phyloP scores from a whole-genome alignment of 148 eudicot species.

The Spergularia bocconei region DNA sequence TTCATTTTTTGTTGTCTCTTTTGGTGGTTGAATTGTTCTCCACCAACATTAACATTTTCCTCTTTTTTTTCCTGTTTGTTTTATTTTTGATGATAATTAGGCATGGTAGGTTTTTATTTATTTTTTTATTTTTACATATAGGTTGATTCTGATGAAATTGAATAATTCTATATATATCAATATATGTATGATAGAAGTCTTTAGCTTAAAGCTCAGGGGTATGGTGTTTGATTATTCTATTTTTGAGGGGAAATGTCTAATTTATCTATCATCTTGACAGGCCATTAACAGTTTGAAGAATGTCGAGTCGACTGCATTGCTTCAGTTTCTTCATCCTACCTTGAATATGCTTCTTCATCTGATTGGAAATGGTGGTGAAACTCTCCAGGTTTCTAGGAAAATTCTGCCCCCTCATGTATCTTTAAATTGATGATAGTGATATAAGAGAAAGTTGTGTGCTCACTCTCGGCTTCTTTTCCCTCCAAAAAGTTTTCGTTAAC shows the following conservation, averaged over 20 bases:
- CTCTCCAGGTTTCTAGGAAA: conserved; percentile 67
- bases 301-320: conserved; percentile 96
- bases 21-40: neutral
- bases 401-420: neutral
- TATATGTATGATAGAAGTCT: too few relatives aligned
- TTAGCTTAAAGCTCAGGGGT: too few relatives aligned
- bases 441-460: neutral
- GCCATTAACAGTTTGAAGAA: conserved; percentile 99
- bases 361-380: conserved; percentile 99
- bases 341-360: conserved; percentile 99
- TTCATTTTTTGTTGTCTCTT: neutral
- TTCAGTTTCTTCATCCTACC: conserved; percentile 98
- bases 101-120: neutral
- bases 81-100: too few relatives aligned
- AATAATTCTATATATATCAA: too few relatives aligned
- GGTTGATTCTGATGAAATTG: neutral
- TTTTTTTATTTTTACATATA: neutral
- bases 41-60: neutral
- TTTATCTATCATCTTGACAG: conserved; percentile 40
- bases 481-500: neutral
- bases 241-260: neutral
- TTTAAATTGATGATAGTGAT: neutral
- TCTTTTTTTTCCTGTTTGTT: neutral
- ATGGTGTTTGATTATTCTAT: neutral
- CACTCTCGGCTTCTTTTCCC: neutral